Base-by-base conservation (phyloP, 345 rosid genomes). In the Gossypium raimondii region DNA sequence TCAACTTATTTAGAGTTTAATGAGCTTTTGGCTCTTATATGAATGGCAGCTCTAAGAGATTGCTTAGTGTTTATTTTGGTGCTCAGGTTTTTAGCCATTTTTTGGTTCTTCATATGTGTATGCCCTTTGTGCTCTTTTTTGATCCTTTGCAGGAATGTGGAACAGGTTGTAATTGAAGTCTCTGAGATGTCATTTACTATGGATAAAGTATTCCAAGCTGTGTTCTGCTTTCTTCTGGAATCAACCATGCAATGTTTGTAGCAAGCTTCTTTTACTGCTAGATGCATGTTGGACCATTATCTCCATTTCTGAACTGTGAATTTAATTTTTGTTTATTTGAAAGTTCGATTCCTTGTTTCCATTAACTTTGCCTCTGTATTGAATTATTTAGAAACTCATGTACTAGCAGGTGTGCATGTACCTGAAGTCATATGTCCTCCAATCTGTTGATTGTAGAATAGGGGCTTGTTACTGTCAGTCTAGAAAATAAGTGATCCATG, bases 71-170 rank as follows among this genome's bases (percentile, higher is more conserved):
- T 84, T 81, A 62, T 71, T 83, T 64, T 79, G 79, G 84, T 83
- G 74, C 75, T 78, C 61, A 74, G 78, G 76, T 76, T 74, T 78
- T 83, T 82, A 76, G 76, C 78, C 76, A 72, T 80, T 83, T 65
- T 47, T 77, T 79, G 81, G 84, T 83, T 75, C 74, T 79, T 81
- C 77, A 78, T 87, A 79, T 87, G 78, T 78, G 53, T 75, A 80
- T 73, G 80, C 84, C 61, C 80, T 78, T 80, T 83, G 66, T 84
- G 79, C 80, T 84, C 80, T 86, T 68, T 34, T 29, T 34, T 78
- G 70, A 81, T 84, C 82, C 80, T 81, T 82, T 88, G 91, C 92
- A 90, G 95, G 95, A 76, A 63, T 83, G 59, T 83, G 80, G 80
- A 82, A 85, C 53, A 44, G 80, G 77, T 72, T 77, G 82, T 81